A percentile compares a stretch with the other conserved stretches of the same genome.
Conservation (phyloP, 495 filamentous ascomycete species). For the Aspergillus campestris region DNA sequence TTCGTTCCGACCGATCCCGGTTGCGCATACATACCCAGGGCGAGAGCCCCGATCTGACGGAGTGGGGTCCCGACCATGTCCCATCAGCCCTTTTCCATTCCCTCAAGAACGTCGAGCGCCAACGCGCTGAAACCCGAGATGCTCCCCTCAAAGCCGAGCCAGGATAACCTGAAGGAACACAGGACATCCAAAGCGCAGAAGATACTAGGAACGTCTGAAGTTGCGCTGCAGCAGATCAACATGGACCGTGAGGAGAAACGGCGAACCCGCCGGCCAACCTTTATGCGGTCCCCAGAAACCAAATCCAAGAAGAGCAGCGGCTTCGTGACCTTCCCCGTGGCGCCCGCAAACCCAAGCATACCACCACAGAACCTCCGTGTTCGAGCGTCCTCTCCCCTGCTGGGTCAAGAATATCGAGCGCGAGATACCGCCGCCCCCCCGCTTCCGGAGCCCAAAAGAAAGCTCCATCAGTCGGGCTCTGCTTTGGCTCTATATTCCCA, state of each 20-base stretch:
- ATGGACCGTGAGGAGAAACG: conserved; percentile 13
- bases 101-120: conserved; percentile 26
- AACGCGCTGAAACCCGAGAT: conserved; percentile 8
- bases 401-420: conserved; percentile 30
- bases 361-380: conserved; percentile 29
- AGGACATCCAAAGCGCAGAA: conserved; percentile 29
- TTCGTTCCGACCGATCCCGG: too few relatives aligned
- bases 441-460: conserved; percentile 21
- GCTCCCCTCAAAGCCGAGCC: conserved; percentile 9
- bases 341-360: conserved; percentile 9
- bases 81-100: conserved; percentile 16
- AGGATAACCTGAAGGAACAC: conserved; percentile 12
- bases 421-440: conserved; percentile 16
- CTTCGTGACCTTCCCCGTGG: conserved; percentile 20
- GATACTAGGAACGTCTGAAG: conserved; percentile 28
- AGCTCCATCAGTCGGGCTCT: conserved; percentile 30
- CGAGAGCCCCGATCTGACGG: too few relatives aligned
- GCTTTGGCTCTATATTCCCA: conserved; percentile 29
- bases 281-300: conserved; percentile 22
- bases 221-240: conserved; percentile 18
- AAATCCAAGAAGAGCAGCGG: conserved; percentile 13
- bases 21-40: too few relatives aligned
- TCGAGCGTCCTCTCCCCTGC: conserved; percentile 36
- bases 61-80: conserved; percentile 2
- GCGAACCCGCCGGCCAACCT: conserved; percentile 19